Evolutionary conservation across 257 asterid genomes (phyloP).

Genomic region (Echites panduratus): DNA sequence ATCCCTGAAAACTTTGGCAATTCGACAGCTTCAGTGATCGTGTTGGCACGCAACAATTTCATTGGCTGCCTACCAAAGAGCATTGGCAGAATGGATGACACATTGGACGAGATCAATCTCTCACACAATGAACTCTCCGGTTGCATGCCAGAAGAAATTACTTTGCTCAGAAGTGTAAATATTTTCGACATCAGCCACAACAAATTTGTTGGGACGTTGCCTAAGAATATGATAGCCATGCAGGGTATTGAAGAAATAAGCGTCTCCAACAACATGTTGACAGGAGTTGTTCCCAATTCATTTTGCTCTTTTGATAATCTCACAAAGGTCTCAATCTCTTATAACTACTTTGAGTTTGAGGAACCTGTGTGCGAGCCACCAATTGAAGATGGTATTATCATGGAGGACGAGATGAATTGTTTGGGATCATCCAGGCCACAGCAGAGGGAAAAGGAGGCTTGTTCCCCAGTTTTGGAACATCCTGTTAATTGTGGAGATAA

Average conservation of each 20-base stretch:
- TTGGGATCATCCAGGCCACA: slow-evolving; percentile 20
- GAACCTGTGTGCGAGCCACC: slow-evolving; percentile 34
- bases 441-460: slow-evolving; percentile 43
- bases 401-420: slow-evolving; percentile 46
- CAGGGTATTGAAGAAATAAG: slow-evolving; percentile 34
- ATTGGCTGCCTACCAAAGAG: slow-evolving; percentile 63
- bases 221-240: slow-evolving; percentile 39
- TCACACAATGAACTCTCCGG: slow-evolving; percentile 54
- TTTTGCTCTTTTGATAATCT: slow-evolving; percentile 51
- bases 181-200: slow-evolving; percentile 53
- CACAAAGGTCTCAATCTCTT: slow-evolving; percentile 34
- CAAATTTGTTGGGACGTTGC: slow-evolving; percentile 52
- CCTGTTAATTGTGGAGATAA: slow-evolving; percentile 45
- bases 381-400: slow-evolving; percentile 18
- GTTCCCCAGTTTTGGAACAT: slow-evolving; percentile 28
- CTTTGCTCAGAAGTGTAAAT: slow-evolving; percentile 32
- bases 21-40: slow-evolving; percentile 59
- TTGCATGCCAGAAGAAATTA: slow-evolving; percentile 68
- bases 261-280: slow-evolving; percentile 39
- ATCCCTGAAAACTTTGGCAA: slow-evolving; percentile 71
- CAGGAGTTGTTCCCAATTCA: slow-evolving; percentile 48
- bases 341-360: slow-evolving; percentile 46
- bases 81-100: slow-evolving; percentile 60
- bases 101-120: slow-evolving; percentile 47
- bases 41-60: slow-evolving; percentile 48